Evolutionary conservation across 306 rosid genomes (phyloP), one percentile per base, ranked within the genome.

Genomic region (Erythrophleum fordii): DNA sequence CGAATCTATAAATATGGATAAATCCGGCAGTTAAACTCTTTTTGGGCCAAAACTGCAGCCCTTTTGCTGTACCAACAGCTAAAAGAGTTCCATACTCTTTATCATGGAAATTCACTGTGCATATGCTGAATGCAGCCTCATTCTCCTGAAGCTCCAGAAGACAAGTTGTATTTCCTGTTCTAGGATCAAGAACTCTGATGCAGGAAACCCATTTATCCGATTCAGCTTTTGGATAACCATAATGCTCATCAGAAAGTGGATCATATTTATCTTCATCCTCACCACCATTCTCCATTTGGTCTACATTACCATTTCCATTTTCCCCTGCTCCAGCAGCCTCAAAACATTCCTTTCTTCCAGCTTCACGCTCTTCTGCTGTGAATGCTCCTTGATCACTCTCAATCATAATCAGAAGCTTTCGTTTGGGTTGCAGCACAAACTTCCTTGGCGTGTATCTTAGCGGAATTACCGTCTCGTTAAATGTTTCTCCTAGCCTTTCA

Each of bases 301-400:
- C 97, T n/a, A 82, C 86, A 55, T 81, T 89, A 76, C 97, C 95
- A 53, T 87, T 83, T 83, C 89, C 97, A 86, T 93, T 95, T 83
- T 89, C 97, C 70, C 93, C 94, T 0, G 80, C 83, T 61, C 91
- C 94, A 52, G 89, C 88, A 75, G 90, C 92, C 87, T 89, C 98
- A 86, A 93, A 93, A 87, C 96, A 92, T 72, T 88, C 93, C 75
- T 90, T 95, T 86, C 87, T 93, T 67, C 93, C 97, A 81, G 96
- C 93, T 85, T 93, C 98, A 58, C 98, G 97, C 89, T 90, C 97
- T 86, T 95, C 99, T 17, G 98, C 97, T 1, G 88, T 79, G 78
- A 93, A 88, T 9, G 98, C 94, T 77, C 97, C 98, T 80, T 95
- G 97, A 81, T 95, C 99, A 80, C 98, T 92, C 97, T 95, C 98